phyloP scores from a whole-genome alignment of 2,329 filamentous ascomycete species.

The Botryotinia globosa region DNA sequence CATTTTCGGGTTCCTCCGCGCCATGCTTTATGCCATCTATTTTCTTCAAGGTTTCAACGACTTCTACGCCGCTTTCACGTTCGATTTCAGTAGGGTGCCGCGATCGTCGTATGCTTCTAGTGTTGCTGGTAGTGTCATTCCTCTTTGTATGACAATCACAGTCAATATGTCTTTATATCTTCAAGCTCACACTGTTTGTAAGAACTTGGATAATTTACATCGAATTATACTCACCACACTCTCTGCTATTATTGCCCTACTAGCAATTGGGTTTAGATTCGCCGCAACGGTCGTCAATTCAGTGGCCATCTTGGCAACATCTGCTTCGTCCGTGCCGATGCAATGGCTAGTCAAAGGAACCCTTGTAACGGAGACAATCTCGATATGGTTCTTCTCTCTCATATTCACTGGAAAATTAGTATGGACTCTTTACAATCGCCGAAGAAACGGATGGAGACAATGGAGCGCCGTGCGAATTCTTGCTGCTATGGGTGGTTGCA shows the following conservation, averaged over 20 bases:
- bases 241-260: conserved; percentile 49
- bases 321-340: conserved; percentile 34
- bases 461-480: conserved; percentile 66
- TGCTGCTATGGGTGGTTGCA: conserved; percentile 66
- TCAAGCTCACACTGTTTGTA: conserved; percentile 62
- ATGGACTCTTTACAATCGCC: conserved; percentile 54
- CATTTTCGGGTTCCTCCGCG: conserved; percentile 51
- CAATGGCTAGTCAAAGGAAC: conserved; percentile 45
- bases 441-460: conserved; percentile 54
- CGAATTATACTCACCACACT: conserved; percentile 46
- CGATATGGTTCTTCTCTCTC: conserved; percentile 60
- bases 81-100: conserved; percentile 47
- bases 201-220: conserved; percentile 42
- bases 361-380: conserved; percentile 52
- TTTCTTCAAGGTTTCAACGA: conserved; percentile 51
- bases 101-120: conserved; percentile 45
- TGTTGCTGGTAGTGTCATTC: conserved; percentile 48
- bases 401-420: conserved; percentile 62
- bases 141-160: conserved; percentile 51
- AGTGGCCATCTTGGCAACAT: conserved; percentile 24
- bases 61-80: conserved; percentile 49
- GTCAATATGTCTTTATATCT: conserved; percentile 59
- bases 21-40: conserved; percentile 48
- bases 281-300: conserved; percentile 49
- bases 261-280: conserved; percentile 53